Percentiles rank a stretch among this genome's conserved stretches.
These are phyloP conservation scores for Penicillium roqueforti DNA, from an alignment of 495 filamentous ascomycete genomes.

Conservation along the genomic window DNA sequence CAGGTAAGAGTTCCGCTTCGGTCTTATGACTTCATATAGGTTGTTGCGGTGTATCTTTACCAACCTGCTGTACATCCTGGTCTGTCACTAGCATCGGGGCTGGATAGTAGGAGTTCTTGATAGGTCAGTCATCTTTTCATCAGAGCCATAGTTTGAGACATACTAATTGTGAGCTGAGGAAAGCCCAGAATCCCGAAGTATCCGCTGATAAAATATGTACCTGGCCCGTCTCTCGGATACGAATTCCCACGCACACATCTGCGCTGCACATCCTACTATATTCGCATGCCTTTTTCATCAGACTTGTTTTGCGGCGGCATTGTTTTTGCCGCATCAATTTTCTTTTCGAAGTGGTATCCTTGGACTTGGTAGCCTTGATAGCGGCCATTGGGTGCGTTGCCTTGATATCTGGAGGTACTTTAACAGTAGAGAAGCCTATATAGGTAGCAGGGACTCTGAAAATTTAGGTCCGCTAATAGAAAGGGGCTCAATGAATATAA, in stretches of 20 bases:
- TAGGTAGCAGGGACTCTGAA: neutral
- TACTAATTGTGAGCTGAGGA: too few relatives aligned
- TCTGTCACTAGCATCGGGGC: too few relatives aligned
- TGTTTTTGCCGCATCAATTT: too few relatives aligned
- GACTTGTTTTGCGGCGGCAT: too few relatives aligned
- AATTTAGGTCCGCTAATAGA: neutral
- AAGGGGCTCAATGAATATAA: neutral
- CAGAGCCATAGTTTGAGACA: too few relatives aligned
- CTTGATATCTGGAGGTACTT: conserved; percentile 4
- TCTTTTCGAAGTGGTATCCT: neutral
- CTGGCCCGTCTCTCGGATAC: neutral
- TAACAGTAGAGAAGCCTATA: neutral
- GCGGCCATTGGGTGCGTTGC: neutral
- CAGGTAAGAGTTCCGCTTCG: too few relatives aligned
- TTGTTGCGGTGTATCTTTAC: too few relatives aligned
- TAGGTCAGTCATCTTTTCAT: too few relatives aligned
- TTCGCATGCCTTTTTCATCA: neutral
- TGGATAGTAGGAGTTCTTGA: too few relatives aligned
- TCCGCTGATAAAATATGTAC: neutral
- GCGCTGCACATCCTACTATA: neutral
- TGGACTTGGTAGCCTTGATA: conserved; percentile 1
- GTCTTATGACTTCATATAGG: too few relatives aligned
- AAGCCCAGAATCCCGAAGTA: neutral
- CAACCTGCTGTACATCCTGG: too few relatives aligned
- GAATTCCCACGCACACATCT: neutral